A percentile compares a stretch with the other conserved stretches of the same genome.
phyloP scores from a whole-genome alignment of 306 rosid genomes.

The Canavalia gladiata region DNA sequence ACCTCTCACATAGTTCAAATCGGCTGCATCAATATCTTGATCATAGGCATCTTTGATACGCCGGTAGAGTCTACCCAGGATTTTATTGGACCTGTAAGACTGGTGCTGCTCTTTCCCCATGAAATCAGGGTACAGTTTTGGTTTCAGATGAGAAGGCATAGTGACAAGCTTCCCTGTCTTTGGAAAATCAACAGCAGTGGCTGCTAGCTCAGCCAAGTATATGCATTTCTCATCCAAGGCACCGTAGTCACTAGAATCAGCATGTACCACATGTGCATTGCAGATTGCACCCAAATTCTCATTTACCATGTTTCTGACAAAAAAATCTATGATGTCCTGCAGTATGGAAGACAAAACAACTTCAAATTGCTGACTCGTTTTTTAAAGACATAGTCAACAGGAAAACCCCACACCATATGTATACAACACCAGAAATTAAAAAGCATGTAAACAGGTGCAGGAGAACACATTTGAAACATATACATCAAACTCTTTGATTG shows the following conservation, averaged over 20 bases:
- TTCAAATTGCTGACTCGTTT: constrained; percentile 21
- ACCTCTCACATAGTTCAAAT: constrained; percentile 41
- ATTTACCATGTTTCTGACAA: constrained; percentile 73
- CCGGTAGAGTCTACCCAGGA: constrained; percentile 84
- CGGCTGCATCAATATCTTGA: constrained; percentile 56
- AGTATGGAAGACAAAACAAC: constrained; percentile 47
- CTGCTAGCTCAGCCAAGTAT: constrained; percentile 79
- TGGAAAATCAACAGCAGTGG: constrained; percentile 91
- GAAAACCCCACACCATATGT: constrained; percentile 13
- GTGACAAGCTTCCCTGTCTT: constrained; percentile 77
- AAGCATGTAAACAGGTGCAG: constrained; percentile 25
- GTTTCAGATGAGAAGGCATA: constrained; percentile 75
- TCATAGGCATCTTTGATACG: constrained; percentile 66
- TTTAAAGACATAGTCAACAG: constrained; percentile 7
- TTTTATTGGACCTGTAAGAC: constrained; percentile 76
- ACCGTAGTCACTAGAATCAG: constrained; percentile 76
- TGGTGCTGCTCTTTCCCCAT: constrained; percentile 81
- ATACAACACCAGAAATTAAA: neutral
- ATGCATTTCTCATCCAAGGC: constrained; percentile 78
- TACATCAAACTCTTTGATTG: constrained; percentile 4
- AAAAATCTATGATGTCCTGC: constrained; percentile 77
- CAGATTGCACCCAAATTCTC: constrained; percentile 84
- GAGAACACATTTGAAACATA: constrained; percentile 17
- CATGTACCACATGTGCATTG: constrained; percentile 97
- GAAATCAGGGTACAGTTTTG: constrained; percentile 87